Percentiles rank a stretch among this genome's conserved stretches.
phyloP scores from a whole-genome alignment of 129 eudicot species.

The Flaveria bidentis region DNA sequence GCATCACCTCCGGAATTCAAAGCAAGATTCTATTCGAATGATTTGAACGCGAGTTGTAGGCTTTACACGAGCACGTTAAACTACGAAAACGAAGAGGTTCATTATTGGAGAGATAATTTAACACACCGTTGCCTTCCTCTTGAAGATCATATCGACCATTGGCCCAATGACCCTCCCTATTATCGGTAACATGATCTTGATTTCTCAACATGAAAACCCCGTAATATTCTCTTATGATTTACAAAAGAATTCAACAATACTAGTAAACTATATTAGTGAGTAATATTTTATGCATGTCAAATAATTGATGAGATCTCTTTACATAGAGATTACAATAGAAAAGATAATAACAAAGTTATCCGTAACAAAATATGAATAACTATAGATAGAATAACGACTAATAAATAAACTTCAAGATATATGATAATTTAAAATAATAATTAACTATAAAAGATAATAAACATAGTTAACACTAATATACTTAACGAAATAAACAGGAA shows the following conservation, averaged over 20 bases:
- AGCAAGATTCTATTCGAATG: conserved; percentile 48
- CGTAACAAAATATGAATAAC: too few relatives aligned
- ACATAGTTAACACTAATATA: background rate
- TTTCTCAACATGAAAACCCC: background rate
- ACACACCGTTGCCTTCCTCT: conserved; percentile 69
- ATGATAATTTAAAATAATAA: background rate
- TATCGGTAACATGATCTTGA: conserved; percentile 45
- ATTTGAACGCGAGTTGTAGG: conserved; percentile 47
- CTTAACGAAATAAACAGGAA: conserved; percentile 32
- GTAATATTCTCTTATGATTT: background rate
- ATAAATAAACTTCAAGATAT: background rate
- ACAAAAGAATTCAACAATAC: too few relatives aligned
- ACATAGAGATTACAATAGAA: too few relatives aligned
- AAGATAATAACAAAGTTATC: too few relatives aligned
- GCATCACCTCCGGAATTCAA: conserved; percentile 47
- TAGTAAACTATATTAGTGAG: too few relatives aligned
- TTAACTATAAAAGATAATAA: background rate
- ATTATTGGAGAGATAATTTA: conserved; percentile 82
- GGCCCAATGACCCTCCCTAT: conserved; percentile 57
- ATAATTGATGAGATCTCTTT: too few relatives aligned
- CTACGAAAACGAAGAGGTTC: conserved; percentile 62
- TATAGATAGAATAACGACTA: background rate
- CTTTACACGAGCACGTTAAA: conserved; percentile 59
- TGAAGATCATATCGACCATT: conserved; percentile 46
- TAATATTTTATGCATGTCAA: too few relatives aligned